Percentiles rank a stretch among this genome's conserved stretches.
Conservation (phyloP, 345 rosid genomes). For the Eucalyptus victrix region DNA sequence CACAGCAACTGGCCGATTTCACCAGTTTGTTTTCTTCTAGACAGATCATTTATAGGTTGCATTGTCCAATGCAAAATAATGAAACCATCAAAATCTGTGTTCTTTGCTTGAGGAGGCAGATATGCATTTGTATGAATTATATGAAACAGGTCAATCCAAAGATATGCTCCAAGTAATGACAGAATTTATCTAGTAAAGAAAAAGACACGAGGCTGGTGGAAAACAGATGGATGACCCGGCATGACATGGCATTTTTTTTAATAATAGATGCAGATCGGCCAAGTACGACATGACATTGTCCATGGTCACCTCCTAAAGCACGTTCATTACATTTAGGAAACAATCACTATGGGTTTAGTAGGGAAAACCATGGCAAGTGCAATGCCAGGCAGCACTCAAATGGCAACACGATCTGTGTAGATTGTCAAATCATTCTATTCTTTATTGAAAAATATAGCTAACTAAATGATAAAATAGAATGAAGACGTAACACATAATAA, state of each 20-base stretch:
- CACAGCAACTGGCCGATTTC: neutral
- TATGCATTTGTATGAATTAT: neutral
- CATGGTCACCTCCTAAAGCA: neutral
- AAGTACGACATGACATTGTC: neutral
- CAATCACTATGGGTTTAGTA: neutral
- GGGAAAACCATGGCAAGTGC: neutral
- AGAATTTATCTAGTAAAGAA: neutral
- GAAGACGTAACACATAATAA: neutral
- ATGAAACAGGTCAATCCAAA: neutral
- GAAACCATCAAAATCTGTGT: neutral
- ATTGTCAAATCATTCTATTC: neutral
- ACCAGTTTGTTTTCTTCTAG: neutral
- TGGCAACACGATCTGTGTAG: neutral
- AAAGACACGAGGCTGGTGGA: neutral
- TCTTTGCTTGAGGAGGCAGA: neutral
- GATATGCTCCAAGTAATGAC: neutral
- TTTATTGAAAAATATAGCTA: neutral
- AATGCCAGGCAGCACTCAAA: neutral
- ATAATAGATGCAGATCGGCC: neutral
- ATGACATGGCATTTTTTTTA: neutral
- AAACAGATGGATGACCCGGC: neutral
- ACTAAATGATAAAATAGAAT: neutral
- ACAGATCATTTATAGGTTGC: neutral
- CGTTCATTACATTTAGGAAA: neutral
- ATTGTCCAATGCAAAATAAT: neutral